A percentile compares a stretch with the other conserved stretches of the same genome.
phyloP scores from a whole-genome alignment of 2,329 filamentous ascomycete species.

The Tolypocladium tundrense region DNA sequence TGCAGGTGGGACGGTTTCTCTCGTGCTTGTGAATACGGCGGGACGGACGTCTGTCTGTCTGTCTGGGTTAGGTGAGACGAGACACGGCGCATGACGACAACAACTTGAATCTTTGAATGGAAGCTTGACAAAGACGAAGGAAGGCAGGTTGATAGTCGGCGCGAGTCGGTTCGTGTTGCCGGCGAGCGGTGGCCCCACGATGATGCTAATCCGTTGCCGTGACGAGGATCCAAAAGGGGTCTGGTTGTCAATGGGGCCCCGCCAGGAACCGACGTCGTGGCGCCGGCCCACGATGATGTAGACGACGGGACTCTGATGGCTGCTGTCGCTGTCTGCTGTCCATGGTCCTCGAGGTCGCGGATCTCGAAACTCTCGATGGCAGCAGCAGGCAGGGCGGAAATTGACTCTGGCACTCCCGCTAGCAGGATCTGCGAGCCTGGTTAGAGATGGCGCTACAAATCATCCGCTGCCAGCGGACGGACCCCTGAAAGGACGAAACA shows the following conservation, averaged over 20 bases:
- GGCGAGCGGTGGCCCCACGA: background rate
- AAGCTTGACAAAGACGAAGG: background rate
- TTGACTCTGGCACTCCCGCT: background rate
- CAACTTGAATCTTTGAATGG: background rate
- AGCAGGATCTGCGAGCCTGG: background rate
- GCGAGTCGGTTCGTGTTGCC: background rate
- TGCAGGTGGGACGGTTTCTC: background rate
- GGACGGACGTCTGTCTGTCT: background rate
- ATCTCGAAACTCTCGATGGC: background rate
- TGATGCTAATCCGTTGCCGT: background rate
- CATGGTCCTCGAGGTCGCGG: background rate
- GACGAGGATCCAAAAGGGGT: background rate
- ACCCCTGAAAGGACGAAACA: conserved; percentile 1
- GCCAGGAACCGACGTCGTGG: background rate
- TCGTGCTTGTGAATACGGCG: background rate
- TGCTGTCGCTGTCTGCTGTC: too few species aligned
- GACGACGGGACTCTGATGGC: background rate
- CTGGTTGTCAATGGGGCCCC: background rate
- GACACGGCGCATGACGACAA: background rate
- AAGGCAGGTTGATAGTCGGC: background rate
- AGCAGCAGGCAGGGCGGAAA: background rate
- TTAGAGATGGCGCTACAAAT: background rate
- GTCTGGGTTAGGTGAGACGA: background rate
- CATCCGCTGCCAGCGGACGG: background rate
- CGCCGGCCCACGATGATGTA: background rate